These are phyloP conservation scores for Lotus japonicus DNA, from an alignment of 306 rosid species.

Conservation along the genomic window DNA sequence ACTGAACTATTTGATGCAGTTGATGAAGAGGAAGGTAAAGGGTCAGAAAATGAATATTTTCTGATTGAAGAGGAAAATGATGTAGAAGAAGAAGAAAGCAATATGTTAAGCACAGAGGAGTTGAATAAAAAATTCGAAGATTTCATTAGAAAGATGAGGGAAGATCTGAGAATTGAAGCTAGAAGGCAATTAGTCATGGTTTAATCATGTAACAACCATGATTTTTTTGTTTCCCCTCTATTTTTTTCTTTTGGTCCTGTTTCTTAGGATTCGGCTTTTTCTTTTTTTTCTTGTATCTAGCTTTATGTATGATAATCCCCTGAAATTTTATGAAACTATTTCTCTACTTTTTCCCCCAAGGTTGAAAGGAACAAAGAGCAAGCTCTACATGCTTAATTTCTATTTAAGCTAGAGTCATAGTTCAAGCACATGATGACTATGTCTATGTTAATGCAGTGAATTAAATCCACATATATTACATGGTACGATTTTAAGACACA, in stretches of 20 bases:
- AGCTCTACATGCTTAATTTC: background rate
- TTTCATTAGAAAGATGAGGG: slow-evolving; percentile 71
- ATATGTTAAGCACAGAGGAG: slow-evolving; percentile 59
- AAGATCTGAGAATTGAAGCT: slow-evolving; percentile 65
- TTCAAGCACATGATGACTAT: slow-evolving; percentile 3
- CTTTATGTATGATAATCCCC: background rate
- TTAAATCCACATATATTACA: background rate
- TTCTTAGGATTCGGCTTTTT: background rate
- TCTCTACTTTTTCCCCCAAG: background rate
- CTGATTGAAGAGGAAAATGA: background rate
- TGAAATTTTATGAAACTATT: background rate
- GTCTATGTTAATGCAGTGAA: background rate
- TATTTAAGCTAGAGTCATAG: background rate
- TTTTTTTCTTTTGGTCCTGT: background rate
- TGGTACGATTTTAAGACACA: background rate
- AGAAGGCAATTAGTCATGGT: slow-evolving; percentile 46
- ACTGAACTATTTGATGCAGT: background rate
- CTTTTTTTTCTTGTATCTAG: background rate
- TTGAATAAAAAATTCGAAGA: slow-evolving; percentile 74
- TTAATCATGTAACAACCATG: slow-evolving; percentile 6
- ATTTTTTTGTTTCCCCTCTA: background rate
- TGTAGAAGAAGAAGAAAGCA: slow-evolving; percentile 34
- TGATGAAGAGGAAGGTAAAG: slow-evolving; percentile 15
- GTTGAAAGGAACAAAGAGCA: background rate
- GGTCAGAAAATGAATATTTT: slow-evolving; percentile 8